Base-by-base conservation (phyloP, 148 eudicot genomes). In the Silene conica region DNA sequence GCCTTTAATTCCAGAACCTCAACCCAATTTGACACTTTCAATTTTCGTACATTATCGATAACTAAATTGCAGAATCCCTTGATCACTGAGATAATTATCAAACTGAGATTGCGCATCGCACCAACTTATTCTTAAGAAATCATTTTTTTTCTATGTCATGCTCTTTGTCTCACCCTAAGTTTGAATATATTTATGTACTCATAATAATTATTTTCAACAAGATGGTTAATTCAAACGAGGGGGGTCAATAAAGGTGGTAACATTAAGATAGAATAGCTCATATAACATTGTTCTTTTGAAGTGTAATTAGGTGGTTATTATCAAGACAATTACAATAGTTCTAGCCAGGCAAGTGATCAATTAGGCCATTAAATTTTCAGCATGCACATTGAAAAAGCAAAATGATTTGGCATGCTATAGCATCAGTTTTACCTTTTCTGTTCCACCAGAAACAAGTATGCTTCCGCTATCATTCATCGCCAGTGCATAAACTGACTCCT, bases 391-490 rank as follows among this genome's bases (percentile, higher is more conserved):
- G 73, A 11, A 45, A 13, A 50, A 52, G 20, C 63, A 64, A 79
- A 19, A 63, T 34, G 55, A 70, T 43, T 5, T 38, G 38, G 55
- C 46, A 8, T 62, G 5, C 31, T 21, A 41, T 52, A 69, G 23
- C 25, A 74, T 23, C 21, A 28, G 26, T 18, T 26, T 41, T 86
- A 94, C 98, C 96, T 92, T 95, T 83, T 95, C 98, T 52, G 96
- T 95, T 81, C 98, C 98, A 80, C 98, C 98, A 79, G 98, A 95
- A 73, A 95, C 98, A 83, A 95, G 93, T 78, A 92, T 85, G 74
- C 86, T 85, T 74, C 97, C 98, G 54, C 85, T 87, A 60, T 90
- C 96, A 78, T 95, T 92, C 90, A 88, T 95, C 59, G 96, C 90
- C 83, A 95, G 84, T 80, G 98, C 98, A 77, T 95, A 92, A 54